phyloP scores from a whole-genome alignment of 2,329 filamentous ascomycete species.

The Aaosphaeria pasadenensis region DNA sequence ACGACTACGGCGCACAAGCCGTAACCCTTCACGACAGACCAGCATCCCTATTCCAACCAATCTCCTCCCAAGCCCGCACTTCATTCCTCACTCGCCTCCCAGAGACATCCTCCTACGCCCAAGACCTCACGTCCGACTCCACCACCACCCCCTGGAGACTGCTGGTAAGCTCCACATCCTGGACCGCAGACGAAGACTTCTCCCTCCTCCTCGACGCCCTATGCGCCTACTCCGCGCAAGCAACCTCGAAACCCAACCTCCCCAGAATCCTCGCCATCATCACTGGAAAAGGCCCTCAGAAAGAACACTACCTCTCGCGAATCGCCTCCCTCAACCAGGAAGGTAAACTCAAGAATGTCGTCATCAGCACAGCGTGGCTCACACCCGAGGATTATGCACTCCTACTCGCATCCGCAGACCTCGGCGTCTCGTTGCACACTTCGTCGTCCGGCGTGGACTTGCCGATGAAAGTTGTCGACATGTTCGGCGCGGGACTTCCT shows the following conservation, averaged over 20 bases:
- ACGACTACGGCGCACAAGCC: constrained; percentile 63
- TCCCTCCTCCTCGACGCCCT: constrained; percentile 80
- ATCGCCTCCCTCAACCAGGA: constrained; percentile 61
- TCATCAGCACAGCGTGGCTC: constrained; percentile 80
- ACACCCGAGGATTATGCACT: constrained; percentile 79
- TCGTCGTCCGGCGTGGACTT: constrained; percentile 93
- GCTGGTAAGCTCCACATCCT: constrained; percentile 90
- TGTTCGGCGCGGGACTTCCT: constrained; percentile 93
- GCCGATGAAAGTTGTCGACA: constrained; percentile 99
- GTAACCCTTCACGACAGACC: constrained; percentile 71
- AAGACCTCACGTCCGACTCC: constrained; percentile 49
- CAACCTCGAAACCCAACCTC: constrained; percentile 45
- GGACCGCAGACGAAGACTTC: constrained; percentile 97
- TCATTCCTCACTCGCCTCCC: constrained; percentile 64
- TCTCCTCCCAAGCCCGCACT: constrained; percentile 42
- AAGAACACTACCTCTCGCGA: constrained; percentile 66
- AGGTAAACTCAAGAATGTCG: constrained; percentile 66
- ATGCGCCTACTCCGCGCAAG: constrained; percentile 63
- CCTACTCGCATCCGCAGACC: constrained; percentile 78
- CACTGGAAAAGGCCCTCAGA: constrained; percentile 88
- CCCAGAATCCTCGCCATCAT: constrained; percentile 83
- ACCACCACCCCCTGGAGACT: constrained; percentile 58
- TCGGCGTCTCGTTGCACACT: constrained; percentile 88
- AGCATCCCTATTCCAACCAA: constrained; percentile 74
- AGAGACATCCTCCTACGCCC: constrained; percentile 60